These are phyloP conservation scores for Aureobasidium sp. DNA, from an alignment of 2,329 filamentous ascomycete species.

Conservation along the genomic window DNA sequence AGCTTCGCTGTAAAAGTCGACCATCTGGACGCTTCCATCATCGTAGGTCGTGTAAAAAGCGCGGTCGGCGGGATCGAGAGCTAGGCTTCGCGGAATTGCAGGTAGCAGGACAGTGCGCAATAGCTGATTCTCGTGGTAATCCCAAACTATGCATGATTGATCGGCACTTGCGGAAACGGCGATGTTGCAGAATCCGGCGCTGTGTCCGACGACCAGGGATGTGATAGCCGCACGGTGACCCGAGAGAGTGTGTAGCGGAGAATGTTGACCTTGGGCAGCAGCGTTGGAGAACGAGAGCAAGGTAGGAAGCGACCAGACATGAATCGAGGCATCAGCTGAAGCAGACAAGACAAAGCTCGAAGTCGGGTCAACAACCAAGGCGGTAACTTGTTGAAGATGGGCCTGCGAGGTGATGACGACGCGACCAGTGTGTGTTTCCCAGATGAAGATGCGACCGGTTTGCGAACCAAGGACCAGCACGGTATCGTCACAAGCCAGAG, in stretches of 20 bases:
- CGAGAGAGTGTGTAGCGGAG: slow-evolving; percentile 69
- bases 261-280: slow-evolving; percentile 45
- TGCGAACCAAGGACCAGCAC: slow-evolving; percentile 73
- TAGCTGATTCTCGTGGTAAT: slow-evolving; percentile 69
- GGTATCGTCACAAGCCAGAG: slow-evolving; percentile 56
- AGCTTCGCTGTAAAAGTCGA: slow-evolving; percentile 55
- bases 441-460: slow-evolving; percentile 77
- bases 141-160: slow-evolving; percentile 87
- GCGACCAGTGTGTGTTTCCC: slow-evolving; percentile 79
- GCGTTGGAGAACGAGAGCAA: slow-evolving; percentile 57
- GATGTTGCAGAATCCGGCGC: slow-evolving; percentile 65
- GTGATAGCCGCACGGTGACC: slow-evolving; percentile 70
- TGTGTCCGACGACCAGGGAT: slow-evolving; percentile 54
- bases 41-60: slow-evolving; percentile 75
- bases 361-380: slow-evolving; percentile 60
- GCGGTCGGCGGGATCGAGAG: slow-evolving; percentile 74
- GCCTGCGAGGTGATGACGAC: slow-evolving; percentile 67
- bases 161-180: slow-evolving; percentile 78
- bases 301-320: slow-evolving; percentile 78
- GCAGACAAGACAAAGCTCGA: slow-evolving; percentile 68
- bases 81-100: slow-evolving; percentile 60
- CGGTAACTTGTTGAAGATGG: slow-evolving; percentile 73
- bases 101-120: slow-evolving; percentile 78
- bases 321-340: slow-evolving; percentile 79
- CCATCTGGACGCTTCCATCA: slow-evolving; percentile 68